Base-by-base conservation (phyloP, 2,329 filamentous ascomycete species). In the Teratosphaeria zuluensis region DNA sequence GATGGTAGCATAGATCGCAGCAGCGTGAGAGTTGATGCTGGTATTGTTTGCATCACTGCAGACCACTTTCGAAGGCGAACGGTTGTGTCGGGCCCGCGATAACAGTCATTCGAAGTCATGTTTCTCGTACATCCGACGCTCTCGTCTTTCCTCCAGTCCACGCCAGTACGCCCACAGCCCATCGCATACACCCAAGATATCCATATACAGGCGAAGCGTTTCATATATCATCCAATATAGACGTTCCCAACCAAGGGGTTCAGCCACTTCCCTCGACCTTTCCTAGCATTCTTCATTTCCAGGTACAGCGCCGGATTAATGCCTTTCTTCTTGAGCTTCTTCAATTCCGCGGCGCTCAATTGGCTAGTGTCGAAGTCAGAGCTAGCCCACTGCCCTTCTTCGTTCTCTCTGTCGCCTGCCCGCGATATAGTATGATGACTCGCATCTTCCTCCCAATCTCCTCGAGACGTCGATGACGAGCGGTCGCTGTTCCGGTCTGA, bases 221-320 rank as follows among this genome's bases (percentile, higher is more conserved):
- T 9, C 19, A n/a, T 48, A 4, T 31, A 11, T 66, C 58, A 68
- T 42, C 60, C 60, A 46, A 69, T 60, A 62, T 65, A 69, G 5
- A 62, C 63, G 63, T 69, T 70, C 30, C 68, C 68, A 24, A 65
- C 64, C 59, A 70, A 56, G 16, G 62, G 62, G n/a, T 67, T 65
- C 1, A 70, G 53, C 32, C 58, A 59, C 55, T 63, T 68, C 55
- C 65, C 42, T 59, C 70, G 65, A 1, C 75, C 73, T 57, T 74
- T 75, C 56, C 70, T 70, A 24, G 73, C 74, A 30, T 75, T 74
- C 62, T 76, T 75, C 76, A 79, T 79, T 65, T 79, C 77, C 14
- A 75, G 72, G 60, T 75, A 78, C 54, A 78, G 60, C 9, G 73
- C 69, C 14, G 76, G 76, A 59, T 79, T 77, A 62, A 79, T 75